Evolutionary conservation across 2,329 filamentous ascomycete genomes (phyloP).

Genomic region (Arthrobotrys sphaeroides): DNA sequence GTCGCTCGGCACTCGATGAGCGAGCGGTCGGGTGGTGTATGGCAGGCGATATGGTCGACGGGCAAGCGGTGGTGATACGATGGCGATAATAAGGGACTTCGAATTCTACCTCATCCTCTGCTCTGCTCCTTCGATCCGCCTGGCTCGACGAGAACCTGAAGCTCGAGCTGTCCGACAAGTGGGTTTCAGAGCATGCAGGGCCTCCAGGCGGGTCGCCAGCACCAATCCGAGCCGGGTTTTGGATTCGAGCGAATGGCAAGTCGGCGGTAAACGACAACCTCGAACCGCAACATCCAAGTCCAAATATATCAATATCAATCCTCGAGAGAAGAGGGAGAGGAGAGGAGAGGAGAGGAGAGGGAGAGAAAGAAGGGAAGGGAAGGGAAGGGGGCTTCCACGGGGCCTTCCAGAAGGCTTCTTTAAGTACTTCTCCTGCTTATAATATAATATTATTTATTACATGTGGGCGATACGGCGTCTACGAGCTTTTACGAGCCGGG

Average conservation of each 20-base stretch:
- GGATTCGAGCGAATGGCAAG: too few species aligned
- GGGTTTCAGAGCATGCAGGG: conserved; percentile 53
- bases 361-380: not conserved
- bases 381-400: conserved; percentile 29
- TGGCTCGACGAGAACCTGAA: conserved; percentile 5
- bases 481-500: not conserved
- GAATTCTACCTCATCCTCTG: too few species aligned
- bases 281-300: not conserved
- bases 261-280: not conserved
- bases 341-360: not conserved
- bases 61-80: too few species aligned
- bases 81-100: too few species aligned
- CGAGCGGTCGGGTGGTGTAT: not conserved
- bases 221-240: conserved; percentile 16
- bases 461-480: conserved; percentile 12
- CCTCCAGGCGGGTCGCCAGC: conserved; percentile 34
- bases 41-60: too few species aligned
- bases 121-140: not conserved
- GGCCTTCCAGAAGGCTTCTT: conserved; percentile 39
- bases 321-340: too few species aligned
- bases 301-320: too few species aligned
- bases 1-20: not conserved
- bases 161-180: conserved; percentile 15
- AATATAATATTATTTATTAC: too few species aligned
- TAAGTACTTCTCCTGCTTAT: too few species aligned